A percentile compares a stretch with the other conserved stretches of the same genome.
Conservation (phyloP, 805 yeast species). For the Pichia eremophila region DNA sequence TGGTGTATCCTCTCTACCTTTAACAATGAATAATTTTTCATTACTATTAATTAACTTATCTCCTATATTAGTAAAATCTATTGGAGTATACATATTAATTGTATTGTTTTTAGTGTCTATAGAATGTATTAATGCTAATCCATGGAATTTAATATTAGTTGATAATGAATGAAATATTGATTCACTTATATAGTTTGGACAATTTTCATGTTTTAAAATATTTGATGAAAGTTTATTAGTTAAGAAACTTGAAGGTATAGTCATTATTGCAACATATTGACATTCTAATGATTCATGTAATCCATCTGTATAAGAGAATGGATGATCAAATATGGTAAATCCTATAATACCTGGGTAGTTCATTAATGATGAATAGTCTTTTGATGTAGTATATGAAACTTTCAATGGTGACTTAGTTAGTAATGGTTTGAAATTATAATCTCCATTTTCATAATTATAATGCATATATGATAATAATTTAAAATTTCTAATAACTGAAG, state of each 20-base stretch:
- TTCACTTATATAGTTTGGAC: conserved; percentile 22
- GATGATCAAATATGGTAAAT: conserved; percentile 25
- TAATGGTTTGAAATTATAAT: conserved; percentile 36
- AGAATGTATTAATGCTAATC: conserved; percentile 62
- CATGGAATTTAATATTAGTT: conserved; percentile 28
- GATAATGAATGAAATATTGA: conserved; percentile 5
- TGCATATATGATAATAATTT: conserved; percentile 50
- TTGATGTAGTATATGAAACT: conserved; percentile 27
- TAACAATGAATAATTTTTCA: conserved; percentile 33
- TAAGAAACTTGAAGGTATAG: conserved; percentile 14
- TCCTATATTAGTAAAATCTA: conserved; percentile 9
- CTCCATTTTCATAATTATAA: conserved; percentile 13
- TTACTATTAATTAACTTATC: conserved; percentile 12
- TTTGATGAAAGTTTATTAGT: conserved; percentile 10
- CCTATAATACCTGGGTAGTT: conserved; percentile 28
- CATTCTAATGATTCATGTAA: conserved; percentile 31
- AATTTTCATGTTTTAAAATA: background rate
- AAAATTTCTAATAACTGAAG: conserved; percentile 44
- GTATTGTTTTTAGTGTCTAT: conserved; percentile 31
- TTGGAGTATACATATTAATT: conserved; percentile 53
- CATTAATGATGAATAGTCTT: conserved; percentile 2
- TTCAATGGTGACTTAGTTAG: conserved; percentile 31
- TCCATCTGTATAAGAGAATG: conserved; percentile 26
- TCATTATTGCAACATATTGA: conserved; percentile 34
- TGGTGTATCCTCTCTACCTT: conserved; percentile 64